These are phyloP conservation scores for Microthyrium microscopicum DNA, from an alignment of 2,329 filamentous ascomycete genomes.

Conservation along the genomic window DNA sequence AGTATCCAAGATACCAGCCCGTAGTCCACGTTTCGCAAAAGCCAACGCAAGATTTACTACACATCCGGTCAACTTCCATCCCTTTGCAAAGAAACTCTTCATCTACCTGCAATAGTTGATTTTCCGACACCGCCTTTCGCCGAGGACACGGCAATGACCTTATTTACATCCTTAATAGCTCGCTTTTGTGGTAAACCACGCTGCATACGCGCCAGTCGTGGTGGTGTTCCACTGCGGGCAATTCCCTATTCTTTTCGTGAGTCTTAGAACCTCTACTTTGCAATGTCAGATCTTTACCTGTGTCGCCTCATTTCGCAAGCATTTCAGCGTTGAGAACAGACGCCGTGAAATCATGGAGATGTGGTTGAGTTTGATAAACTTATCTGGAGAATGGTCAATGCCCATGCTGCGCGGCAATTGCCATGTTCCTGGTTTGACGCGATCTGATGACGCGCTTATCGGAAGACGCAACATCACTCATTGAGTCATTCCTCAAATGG, in stretches of 20 bases:
- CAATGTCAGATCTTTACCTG: constrained; percentile 35
- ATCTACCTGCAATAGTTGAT: constrained; percentile 68
- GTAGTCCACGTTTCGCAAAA: constrained; percentile 65
- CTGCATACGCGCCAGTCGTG: constrained; percentile 56
- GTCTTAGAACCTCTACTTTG: neutral
- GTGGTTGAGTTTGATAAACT: neutral
- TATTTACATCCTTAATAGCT: constrained; percentile 67
- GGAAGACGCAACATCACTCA: too few species aligned
- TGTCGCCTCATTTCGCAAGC: constrained; percentile 67
- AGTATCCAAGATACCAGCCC: constrained; percentile 78
- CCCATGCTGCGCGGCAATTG: too few species aligned
- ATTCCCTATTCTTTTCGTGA: constrained; percentile 45
- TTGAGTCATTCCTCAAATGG: too few species aligned
- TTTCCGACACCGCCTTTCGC: constrained; percentile 98
- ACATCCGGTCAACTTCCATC: neutral
- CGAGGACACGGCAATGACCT: constrained; percentile 91
- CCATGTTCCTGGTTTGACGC: too few species aligned
- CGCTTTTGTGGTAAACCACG: constrained; percentile 67
- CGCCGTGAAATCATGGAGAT: constrained; percentile 23
- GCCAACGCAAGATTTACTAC: constrained; percentile 69
- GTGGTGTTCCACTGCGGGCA: constrained; percentile 52
- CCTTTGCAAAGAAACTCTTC: neutral
- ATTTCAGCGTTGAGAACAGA: constrained; percentile 35
- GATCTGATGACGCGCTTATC: too few species aligned
- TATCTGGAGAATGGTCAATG: too few species aligned